Evolutionary conservation across 352 stramenopile genomes (phyloP).

Genomic region (Bremia lactucae): DNA sequence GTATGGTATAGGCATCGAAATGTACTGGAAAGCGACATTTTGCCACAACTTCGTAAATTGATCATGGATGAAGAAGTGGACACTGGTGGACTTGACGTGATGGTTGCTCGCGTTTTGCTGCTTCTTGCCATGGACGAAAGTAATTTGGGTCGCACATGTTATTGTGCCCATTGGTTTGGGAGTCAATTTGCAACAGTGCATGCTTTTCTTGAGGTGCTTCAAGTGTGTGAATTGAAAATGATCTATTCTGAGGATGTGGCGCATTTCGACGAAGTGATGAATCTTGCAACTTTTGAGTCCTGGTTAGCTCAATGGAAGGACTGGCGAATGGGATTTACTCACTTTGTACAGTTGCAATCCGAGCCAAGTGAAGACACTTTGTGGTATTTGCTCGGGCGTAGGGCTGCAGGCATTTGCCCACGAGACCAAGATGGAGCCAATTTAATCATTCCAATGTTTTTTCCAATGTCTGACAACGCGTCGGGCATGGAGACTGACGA

Average conservation of each 20-base stretch:
- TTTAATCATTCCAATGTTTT: conserved; percentile 1
- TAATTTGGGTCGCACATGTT: too few relatives aligned
- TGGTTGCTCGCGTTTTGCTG: background rate
- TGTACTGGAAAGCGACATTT: background rate
- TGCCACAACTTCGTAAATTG: background rate
- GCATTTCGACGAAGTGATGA: too few relatives aligned
- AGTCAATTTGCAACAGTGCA: too few relatives aligned
- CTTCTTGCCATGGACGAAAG: background rate
- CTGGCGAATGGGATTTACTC: background rate
- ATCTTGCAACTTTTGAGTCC: background rate
- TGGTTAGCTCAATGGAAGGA: background rate
- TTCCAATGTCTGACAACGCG: background rate
- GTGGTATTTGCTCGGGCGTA: background rate
- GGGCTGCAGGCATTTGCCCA: background rate
- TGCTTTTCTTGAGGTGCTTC: too few relatives aligned
- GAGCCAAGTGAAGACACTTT: background rate
- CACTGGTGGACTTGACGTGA: background rate
- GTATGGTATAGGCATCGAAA: conserved; percentile 13
- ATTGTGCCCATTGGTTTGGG: too few relatives aligned
- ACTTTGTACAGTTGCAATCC: background rate
- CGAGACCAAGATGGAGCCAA: background rate
- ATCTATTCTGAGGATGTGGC: too few relatives aligned
- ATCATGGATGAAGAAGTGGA: background rate
- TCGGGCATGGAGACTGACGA: too few relatives aligned
- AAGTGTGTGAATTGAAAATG: too few relatives aligned